phyloP scores from a whole-genome alignment of 192 early-diverging fungal species.

The Linnemannia zychae region DNA sequence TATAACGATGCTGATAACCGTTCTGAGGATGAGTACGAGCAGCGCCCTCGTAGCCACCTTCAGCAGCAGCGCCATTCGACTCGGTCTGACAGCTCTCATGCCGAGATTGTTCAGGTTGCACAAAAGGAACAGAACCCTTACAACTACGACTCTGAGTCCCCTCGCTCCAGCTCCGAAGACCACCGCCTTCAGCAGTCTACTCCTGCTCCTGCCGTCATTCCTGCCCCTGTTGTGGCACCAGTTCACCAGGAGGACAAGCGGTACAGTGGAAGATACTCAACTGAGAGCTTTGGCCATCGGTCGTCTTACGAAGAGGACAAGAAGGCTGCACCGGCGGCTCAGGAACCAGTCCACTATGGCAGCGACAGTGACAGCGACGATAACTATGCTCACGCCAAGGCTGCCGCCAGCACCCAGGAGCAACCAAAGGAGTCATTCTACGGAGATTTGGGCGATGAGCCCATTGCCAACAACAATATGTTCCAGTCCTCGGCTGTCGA shows the following conservation, averaged over 20 bases:
- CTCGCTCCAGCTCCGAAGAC: not conserved
- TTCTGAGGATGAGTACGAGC: not conserved
- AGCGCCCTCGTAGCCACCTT: constrained; percentile 1
- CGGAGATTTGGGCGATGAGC: constrained; percentile 17
- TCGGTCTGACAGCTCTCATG: not conserved
- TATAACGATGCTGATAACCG: not conserved
- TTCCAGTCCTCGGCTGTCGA: constrained; percentile 3
- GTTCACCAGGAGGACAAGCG: constrained; percentile 1
- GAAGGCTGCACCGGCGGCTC: not conserved
- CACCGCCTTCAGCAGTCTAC: not conserved
- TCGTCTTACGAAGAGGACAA: constrained; percentile 15
- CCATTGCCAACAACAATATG: constrained; percentile 9
- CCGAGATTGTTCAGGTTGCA: not conserved
- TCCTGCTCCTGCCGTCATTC: not conserved
- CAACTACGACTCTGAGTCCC: constrained; percentile 6
- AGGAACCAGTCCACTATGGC: not conserved
- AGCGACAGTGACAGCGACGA: not conserved
- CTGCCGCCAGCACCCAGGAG: not conserved
- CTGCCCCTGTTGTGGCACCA: not conserved
- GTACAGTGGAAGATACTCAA: not conserved
- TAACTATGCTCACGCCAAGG: not conserved
- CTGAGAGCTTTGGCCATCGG: constrained; percentile 19
- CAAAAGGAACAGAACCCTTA: not conserved
- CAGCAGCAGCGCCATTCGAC: not conserved
- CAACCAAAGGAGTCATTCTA: constrained; percentile 12